Percentiles rank a stretch among this genome's conserved stretches.
These are phyloP conservation scores for Gossypium ekmanianum DNA, from an alignment of 345 rosid genomes.

Conservation along the genomic window DNA sequence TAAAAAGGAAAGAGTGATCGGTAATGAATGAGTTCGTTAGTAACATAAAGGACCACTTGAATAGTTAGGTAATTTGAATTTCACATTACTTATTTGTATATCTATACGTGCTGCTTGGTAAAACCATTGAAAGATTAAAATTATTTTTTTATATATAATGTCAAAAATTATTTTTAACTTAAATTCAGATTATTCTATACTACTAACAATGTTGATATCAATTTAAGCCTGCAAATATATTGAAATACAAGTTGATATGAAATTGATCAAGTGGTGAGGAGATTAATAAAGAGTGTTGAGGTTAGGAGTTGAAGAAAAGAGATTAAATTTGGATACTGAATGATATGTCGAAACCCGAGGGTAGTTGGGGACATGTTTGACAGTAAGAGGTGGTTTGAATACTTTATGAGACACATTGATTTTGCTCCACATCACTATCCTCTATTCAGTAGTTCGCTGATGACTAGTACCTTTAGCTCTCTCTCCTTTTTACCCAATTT, in stretches of 20 bases:
- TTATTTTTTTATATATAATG: too few relatives aligned
- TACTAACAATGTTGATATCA: too few relatives aligned
- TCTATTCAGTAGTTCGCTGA: background rate
- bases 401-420: constrained; percentile 1
- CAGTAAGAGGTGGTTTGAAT: background rate
- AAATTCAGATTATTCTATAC: too few relatives aligned
- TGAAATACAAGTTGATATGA: constrained; percentile 29
- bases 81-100: too few relatives aligned
- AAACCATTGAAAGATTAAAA: too few relatives aligned
- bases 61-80: too few relatives aligned
- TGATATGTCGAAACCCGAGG: background rate
- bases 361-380: background rate
- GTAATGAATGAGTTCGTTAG: too few relatives aligned
- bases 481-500: background rate
- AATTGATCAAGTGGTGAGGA: constrained; percentile 66
- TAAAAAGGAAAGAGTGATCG: too few relatives aligned
- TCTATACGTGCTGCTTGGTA: too few relatives aligned
- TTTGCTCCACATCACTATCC: constrained; percentile 1
- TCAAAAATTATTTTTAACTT: too few relatives aligned
- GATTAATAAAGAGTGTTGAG: constrained; percentile 63
- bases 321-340: background rate
- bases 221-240: background rate
- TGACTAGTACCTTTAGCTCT: background rate
- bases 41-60: too few relatives aligned
- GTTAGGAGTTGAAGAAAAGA: constrained; percentile 44